Percentiles rank a stretch among this genome's conserved stretches.
phyloP scores from a whole-genome alignment of 257 asterid species.

The Leptodermis oblonga region DNA sequence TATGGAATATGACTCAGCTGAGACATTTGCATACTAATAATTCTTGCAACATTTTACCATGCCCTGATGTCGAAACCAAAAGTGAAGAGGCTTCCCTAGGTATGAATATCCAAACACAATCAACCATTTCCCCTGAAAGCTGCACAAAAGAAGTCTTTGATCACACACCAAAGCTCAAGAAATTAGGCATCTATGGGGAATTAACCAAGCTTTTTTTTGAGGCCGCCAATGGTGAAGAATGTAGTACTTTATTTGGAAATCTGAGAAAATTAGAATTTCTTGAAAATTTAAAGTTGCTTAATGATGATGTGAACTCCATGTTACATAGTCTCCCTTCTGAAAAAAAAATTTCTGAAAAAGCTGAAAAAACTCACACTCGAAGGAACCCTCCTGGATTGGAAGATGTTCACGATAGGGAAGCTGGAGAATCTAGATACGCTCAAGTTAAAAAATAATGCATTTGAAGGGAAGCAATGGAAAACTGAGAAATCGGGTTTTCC shows the following conservation, averaged over 20 bases:
- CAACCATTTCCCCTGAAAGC: constrained; percentile 18
- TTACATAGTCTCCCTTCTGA: constrained; percentile 13
- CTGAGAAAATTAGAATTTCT: constrained; percentile 32
- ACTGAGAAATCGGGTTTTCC: constrained; percentile 15
- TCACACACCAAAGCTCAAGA: background rate
- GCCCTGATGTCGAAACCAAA: background rate
- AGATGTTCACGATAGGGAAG: constrained; percentile 14
- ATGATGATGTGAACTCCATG: constrained; percentile 27
- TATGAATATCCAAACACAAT: constrained; percentile 10
- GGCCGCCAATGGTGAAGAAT: no score
- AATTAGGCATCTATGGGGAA: constrained; percentile 20
- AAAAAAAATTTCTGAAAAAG: constrained; percentile 14
- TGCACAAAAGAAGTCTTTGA: constrained; percentile 15
- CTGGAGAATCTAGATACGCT: constrained; percentile 16
- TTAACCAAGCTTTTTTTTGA: constrained; percentile 1
- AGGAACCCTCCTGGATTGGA: constrained; percentile 19
- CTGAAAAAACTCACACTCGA: constrained; percentile 19
- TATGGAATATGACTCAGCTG: constrained; percentile 37
- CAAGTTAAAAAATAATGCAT: no score
- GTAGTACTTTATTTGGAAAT: background rate
- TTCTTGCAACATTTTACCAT: constrained; percentile 13
- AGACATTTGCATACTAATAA: constrained; percentile 38
- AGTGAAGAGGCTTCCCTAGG: background rate
- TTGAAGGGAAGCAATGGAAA: constrained; percentile 18
- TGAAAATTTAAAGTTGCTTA: constrained; percentile 41